Evolutionary conservation across 257 asterid genomes (phyloP).

Genomic region (Penstemon barbatus): DNA sequence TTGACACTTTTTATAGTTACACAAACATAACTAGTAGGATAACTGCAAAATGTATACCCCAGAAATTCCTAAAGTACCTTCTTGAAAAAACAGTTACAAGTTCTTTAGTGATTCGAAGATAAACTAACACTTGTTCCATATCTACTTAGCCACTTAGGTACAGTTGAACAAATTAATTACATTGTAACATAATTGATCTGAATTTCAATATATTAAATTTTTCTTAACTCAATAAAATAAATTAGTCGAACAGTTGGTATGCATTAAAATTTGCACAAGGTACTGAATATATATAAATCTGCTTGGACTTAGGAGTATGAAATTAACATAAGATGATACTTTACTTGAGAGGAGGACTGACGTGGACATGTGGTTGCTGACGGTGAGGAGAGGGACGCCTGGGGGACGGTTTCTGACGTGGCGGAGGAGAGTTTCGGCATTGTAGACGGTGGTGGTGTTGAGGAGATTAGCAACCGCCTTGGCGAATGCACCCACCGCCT

Average conservation of each 20-base stretch:
- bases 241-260: not conserved
- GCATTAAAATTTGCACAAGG: not conserved
- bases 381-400: slow-evolving; percentile 88
- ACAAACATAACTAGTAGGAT: slow-evolving; percentile 1
- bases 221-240: too few relatives aligned
- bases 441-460: slow-evolving; percentile 75
- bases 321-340: slow-evolving; percentile 25
- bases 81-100: not conserved
- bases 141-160: too few relatives aligned
- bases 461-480: slow-evolving; percentile 75
- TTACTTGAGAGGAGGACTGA: slow-evolving; percentile 55
- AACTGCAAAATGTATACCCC: slow-evolving; percentile 1
- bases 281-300: not conserved
- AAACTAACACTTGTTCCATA: not conserved
- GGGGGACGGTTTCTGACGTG: slow-evolving; percentile 84
- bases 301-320: not conserved
- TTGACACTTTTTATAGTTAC: not conserved
- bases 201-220: too few relatives aligned
- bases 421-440: slow-evolving; percentile 74
- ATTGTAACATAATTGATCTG: too few relatives aligned
- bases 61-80: not conserved
- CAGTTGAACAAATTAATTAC: too few relatives aligned
- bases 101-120: not conserved
- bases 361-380: slow-evolving; percentile 99
- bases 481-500: slow-evolving; percentile 78